Evolutionary conservation across 495 filamentous ascomycete genomes (phyloP), one percentile per base, ranked within the genome.

Genomic region (Aspergillus wentii): DNA sequence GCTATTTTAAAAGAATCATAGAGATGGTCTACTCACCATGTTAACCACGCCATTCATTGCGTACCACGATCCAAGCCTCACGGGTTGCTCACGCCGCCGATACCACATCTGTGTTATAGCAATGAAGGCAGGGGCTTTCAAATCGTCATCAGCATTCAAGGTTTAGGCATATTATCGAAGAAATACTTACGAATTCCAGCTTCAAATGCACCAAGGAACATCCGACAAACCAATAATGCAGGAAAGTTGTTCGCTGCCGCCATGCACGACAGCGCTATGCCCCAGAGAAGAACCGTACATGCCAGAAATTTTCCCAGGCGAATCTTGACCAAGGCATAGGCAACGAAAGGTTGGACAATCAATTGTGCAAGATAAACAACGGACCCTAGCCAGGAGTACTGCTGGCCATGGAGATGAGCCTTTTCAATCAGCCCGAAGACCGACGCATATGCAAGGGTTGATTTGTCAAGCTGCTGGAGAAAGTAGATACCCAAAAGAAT

Each of bases 31-130:
- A 29, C 61, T 48, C 11, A 72, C 69, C 71, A 74, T 74, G 36
- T 74, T 69, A 16, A 69, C 68, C 17, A 74, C 60, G 17, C 70
- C 70, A 41, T 76, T 75, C 74, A 78, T 78, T 3, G 72, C 68
- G 52, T 82, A 79, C 78, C 78, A 82, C 10, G 71, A 68, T 18
- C 74, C 71, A 23, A 72, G 69, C 20, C 76, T 54, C 18, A 76
- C 61, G 2, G 78, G 78, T 56, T 82, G 78, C 44, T 82, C 78
- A 11, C 62, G 54, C 25, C 78, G 66, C 39, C 74, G 60, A 49
- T 75, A 82, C 78, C 78, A 82, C 75, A 80, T 78, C 45, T 78
- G 74, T 1, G 75, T 75, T 4, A 80, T 64, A 1, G 76, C 76
- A 34, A 80, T 69, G 38, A 79, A 79, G 10, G 70, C 69, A 1